Conservation (phyloP, 768 basidiomycete species). For the Russula lepida region DNA sequence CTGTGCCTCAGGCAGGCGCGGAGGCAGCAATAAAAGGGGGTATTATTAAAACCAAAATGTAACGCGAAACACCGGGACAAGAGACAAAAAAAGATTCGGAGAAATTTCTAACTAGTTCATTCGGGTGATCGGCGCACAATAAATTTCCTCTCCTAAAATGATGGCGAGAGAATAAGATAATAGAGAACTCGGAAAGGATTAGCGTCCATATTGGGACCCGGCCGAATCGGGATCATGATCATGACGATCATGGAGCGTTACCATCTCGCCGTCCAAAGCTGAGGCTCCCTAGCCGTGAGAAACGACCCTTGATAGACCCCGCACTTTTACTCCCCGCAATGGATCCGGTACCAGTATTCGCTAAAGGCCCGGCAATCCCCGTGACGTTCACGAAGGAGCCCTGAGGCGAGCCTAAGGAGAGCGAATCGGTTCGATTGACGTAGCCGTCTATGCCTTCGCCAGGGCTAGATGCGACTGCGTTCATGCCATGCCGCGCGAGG, state of each 20-base stretch:
- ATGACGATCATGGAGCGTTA: background rate
- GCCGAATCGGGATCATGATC: background rate
- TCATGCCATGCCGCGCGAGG: constrained; percentile 74
- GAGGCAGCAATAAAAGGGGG: background rate
- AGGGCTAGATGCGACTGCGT: constrained; percentile 71
- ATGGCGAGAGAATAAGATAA: background rate
- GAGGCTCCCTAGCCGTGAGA: constrained; percentile 70
- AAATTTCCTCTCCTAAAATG: background rate
- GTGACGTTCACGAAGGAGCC: constrained; percentile 71
- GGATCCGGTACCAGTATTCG: constrained; percentile 39
- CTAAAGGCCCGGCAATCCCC: constrained; percentile 31
- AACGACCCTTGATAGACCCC: constrained; percentile 58
- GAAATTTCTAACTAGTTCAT: background rate
- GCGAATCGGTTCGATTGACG: constrained; percentile 40
- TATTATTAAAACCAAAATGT: constrained; percentile 8
- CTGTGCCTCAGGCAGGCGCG: background rate
- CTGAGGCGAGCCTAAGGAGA: constrained; percentile 60
- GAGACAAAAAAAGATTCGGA: background rate
- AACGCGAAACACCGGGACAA: background rate
- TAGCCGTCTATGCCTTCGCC: constrained; percentile 36
- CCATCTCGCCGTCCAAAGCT: constrained; percentile 50
- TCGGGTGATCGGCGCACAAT: background rate
- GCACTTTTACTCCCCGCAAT: constrained; percentile 52
- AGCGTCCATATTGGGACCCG: background rate
- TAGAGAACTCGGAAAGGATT: background rate